A percentile compares a stretch with the other conserved stretches of the same genome.
These are phyloP conservation scores for Botryotinia convoluta DNA, from an alignment of 2,329 filamentous ascomycete genomes.

Conservation along the genomic window DNA sequence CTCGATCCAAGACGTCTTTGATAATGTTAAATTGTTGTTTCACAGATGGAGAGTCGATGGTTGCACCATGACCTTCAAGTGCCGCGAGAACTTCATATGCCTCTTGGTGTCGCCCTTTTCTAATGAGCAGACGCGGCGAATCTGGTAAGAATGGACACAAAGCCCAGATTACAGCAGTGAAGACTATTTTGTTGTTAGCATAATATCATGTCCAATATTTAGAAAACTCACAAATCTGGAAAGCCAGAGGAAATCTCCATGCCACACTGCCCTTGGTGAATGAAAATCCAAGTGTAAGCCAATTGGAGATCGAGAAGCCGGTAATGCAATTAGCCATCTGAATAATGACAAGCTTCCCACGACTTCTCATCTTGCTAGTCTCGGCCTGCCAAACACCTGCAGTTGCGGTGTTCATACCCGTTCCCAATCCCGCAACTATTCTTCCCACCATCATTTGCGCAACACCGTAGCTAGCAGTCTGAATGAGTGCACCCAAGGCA, in stretches of 20 bases:
- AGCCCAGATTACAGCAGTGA: constrained; percentile 56
- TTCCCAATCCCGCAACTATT: constrained; percentile 50
- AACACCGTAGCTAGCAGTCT: constrained; percentile 44
- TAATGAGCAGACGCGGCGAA: constrained; percentile 47
- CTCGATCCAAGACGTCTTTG: constrained; percentile 42
- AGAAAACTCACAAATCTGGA: constrained; percentile 42
- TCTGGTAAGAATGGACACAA: constrained; percentile 55
- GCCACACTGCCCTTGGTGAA: constrained; percentile 47
- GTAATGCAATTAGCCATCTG: constrained; percentile 57
- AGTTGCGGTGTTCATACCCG: constrained; percentile 49
- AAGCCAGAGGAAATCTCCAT: constrained; percentile 62
- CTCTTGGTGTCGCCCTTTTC: constrained; percentile 46
- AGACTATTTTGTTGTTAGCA: constrained; percentile 43
- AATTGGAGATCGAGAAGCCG: constrained; percentile 47
- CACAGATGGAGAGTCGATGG: constrained; percentile 42
- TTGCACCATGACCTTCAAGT: constrained; percentile 29
- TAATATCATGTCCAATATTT: no score
- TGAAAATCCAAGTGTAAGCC: constrained; percentile 58
- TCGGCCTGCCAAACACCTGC: constrained; percentile 61
- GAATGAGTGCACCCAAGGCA: constrained; percentile 52
- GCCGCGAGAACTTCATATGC: constrained; percentile 46
- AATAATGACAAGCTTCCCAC: constrained; percentile 59
- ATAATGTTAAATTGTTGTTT: constrained; percentile 50
- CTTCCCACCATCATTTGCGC: constrained; percentile 54
- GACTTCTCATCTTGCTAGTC: constrained; percentile 54